Base-by-base conservation (phyloP, 768 basidiomycete genomes). In the Amylocystis lapponica region DNA sequence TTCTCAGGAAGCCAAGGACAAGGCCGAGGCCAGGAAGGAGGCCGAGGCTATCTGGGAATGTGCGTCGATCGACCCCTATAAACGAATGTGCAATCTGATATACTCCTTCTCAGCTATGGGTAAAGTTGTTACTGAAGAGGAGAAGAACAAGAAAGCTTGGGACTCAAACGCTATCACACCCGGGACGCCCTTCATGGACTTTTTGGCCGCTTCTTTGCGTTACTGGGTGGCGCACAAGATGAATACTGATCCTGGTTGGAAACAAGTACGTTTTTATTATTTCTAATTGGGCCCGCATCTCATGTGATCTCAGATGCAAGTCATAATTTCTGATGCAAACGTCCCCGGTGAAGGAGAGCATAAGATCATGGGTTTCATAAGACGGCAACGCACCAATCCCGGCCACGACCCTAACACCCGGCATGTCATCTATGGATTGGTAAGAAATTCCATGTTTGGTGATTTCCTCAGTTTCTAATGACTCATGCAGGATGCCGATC, bases 331-430 rank as follows among this genome's bases (percentile, higher is more conserved):
- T 5, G 96, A 99, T 53, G 90, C 96, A 2, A 82, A 86, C 43
- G 96, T 98, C 11, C 95, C 96, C 1, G 96, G 96, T 53, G 96
- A 99, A 66, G 96, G 96, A 60, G 96, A 99, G 62, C 96, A 99
- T 65, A 99, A 99, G 70, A 97, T 99, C 50, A 97, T 99, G 93
- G 96, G 98, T 61, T 98, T 78, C 62, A 95, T 99, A 51, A 75
- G 96, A 43, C 75, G 94, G 26, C 94, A 96, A 56, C 77, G 96
- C 39, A 72, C 76, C 39, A 88, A 94, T 57, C 76, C 78, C 19
- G 86, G 82, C n/a, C 84, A 98, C 65, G 84, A 99, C 62, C 84
- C 95, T 16, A 98, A 99, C 59, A 97, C 93, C 3, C 74, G 74
- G 26, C 96, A 99, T 60, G 95, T 98, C 43, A 98, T 99, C 49